Base-by-base conservation (phyloP, 1,284 basidiomycete genomes). In the Somion occarium region DNA sequence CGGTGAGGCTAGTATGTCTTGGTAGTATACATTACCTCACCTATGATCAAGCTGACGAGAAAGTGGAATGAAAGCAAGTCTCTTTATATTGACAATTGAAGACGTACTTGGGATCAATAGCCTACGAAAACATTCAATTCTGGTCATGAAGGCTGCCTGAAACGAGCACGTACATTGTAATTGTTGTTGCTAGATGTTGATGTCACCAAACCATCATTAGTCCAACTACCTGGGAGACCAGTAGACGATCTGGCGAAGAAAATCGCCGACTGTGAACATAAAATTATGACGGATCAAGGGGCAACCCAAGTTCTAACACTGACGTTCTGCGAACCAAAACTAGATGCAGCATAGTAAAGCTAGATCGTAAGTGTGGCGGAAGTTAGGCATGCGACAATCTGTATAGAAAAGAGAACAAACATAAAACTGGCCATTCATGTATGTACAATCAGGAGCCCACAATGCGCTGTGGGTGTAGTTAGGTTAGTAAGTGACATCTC, bases 71-170 rank as follows among this genome's bases (percentile, higher is more conserved):
- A 30, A 27, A 7, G 23, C 24, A 19, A 27, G 9, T 11, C 44
- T 11, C 11, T 9, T 22, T 11, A 45, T 12, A 26, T 45, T 23
- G 12, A 26, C 9, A 11, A 22, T 12, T 37, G 7, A 13, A 12
- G n/a, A 48, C 71, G 53, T 58, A 76, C 77, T 80, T 77, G 26
- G 80, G 79, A 61, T 81, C 79, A 54, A 81, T 80, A 2, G 79
- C 78, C 76, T 79, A 38, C 38, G 30, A 26, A 44, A 26, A 11
- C 9, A 23, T 23, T 11, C 12, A 5, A 26, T 11, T 5, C 11
- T 9, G 19, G 24, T 24, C 19, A 12, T 9, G 12, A 12, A 5
- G 19, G 24, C 12, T 45, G n/a, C 9, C 11, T 11, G 34, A 37
- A 42, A 42, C 11, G 20, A 24, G 18, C n/a, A 59, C 72, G 48